Evolutionary conservation across 1,139 yeast genomes (phyloP).

Genomic region (Hemisphaericaspora subhashii): DNA sequence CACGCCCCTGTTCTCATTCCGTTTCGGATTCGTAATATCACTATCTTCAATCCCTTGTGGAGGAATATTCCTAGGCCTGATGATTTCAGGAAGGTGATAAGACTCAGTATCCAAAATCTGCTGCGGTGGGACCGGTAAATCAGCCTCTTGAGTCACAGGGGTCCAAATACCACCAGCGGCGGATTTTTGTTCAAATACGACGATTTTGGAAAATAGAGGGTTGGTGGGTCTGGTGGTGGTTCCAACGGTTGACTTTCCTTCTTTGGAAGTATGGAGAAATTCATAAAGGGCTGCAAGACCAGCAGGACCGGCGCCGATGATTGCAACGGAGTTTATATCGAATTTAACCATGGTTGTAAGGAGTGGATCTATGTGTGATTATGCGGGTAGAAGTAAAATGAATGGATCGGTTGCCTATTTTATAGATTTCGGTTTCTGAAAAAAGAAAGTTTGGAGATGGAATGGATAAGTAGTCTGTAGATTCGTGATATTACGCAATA

Average conservation of each 20-base stretch:
- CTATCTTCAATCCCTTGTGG: conserved; percentile 19
- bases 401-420: too few relatives aligned
- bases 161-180: conserved; percentile 40
- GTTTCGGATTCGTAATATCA: conserved; percentile 7
- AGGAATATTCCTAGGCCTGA: conserved; percentile 22
- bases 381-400: background rate
- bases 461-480: too few relatives aligned
- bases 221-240: conserved; percentile 16
- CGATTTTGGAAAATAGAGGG: conserved; percentile 27
- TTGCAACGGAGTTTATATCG: conserved; percentile 28
- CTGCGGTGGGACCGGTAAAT: conserved; percentile 32
- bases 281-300: conserved; percentile 39
- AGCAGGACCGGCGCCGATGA: conserved; percentile 41
- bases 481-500: too few relatives aligned
- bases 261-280: conserved; percentile 31
- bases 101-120: conserved; percentile 26
- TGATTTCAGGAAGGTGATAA: conserved; percentile 26
- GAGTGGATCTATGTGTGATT: background rate
- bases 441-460: too few relatives aligned
- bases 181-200: conserved; percentile 35
- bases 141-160: conserved; percentile 23
- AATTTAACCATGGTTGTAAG: conserved; percentile 12
- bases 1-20: conserved; percentile 22
- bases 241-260: conserved; percentile 32
- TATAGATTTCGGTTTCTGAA: too few relatives aligned